Evolutionary conservation across 495 filamentous ascomycete genomes (phyloP).

Genomic region (Pyrenopolyporus hunteri): DNA sequence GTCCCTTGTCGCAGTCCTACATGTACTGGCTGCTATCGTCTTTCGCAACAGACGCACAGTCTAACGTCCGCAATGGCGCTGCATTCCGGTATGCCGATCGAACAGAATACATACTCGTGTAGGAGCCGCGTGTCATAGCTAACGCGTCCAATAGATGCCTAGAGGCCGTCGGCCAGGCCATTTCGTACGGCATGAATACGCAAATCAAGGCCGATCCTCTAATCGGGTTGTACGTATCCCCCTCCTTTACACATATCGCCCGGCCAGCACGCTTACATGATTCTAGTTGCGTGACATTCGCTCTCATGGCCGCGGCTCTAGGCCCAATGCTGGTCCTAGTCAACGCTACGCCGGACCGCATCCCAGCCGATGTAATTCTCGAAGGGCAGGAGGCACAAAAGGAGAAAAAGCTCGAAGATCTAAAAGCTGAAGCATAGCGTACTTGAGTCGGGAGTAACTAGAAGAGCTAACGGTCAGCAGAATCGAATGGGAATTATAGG

Average conservation of each 20-base stretch:
- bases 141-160: slow-evolving; percentile 18
- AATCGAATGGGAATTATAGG: too few relatives aligned
- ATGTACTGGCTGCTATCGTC: slow-evolving; percentile 37
- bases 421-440: slow-evolving; percentile 23
- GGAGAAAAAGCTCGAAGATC: slow-evolving; percentile 20
- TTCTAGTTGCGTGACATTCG: slow-evolving; percentile 31
- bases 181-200: slow-evolving; percentile 35
- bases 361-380: slow-evolving; percentile 31
- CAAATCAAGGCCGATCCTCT: slow-evolving; percentile 22
- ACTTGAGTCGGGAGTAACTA: slow-evolving; percentile 40
- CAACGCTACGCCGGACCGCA: slow-evolving; percentile 31
- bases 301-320: slow-evolving; percentile 25
- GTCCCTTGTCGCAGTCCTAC: slow-evolving; percentile 32
- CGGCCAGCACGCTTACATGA: not conserved
- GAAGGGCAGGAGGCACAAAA: slow-evolving; percentile 20
- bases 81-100: slow-evolving; percentile 23
- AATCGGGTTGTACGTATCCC: slow-evolving; percentile 28
- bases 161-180: slow-evolving; percentile 32
- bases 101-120: not conserved
- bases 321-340: slow-evolving; percentile 27
- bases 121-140: not conserved
- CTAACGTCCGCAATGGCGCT: slow-evolving; percentile 33
- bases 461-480: not conserved
- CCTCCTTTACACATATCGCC: not conserved
- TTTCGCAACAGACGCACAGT: slow-evolving; percentile 29